Conservation (phyloP, 257 asterid species). For the Salvia splendens region DNA sequence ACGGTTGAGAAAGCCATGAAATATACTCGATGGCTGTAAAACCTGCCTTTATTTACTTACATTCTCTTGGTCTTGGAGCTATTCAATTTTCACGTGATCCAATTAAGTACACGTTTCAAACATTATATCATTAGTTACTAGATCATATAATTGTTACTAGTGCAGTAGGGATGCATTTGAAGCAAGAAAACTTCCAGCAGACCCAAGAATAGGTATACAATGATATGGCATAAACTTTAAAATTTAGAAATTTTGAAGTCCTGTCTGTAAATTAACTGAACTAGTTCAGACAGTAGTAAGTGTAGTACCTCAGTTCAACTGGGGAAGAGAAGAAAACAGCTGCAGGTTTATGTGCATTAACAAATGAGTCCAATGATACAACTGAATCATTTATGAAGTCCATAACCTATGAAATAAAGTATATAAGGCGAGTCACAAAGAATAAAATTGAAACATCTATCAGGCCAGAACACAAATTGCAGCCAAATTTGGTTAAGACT, state of each 20-base stretch:
- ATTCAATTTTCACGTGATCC: neutral
- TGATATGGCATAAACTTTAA: neutral
- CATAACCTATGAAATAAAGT: conserved; percentile 67
- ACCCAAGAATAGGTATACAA: conserved; percentile 14
- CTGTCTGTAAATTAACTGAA: neutral
- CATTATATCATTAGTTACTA: neutral
- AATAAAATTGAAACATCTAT: conserved; percentile 2
- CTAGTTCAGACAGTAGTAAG: conserved; percentile 16
- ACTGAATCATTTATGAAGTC: conserved; percentile 94
- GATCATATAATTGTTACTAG: conserved; percentile 18
- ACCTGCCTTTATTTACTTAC: conserved; percentile 1
- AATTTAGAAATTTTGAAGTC: neutral
- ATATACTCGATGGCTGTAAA: neutral
- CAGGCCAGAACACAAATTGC: conserved; percentile 22
- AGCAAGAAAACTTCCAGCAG: conserved; percentile 16
- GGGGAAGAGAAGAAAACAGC: conserved; percentile 75
- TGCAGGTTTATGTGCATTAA: conserved; percentile 72
- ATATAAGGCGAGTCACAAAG: conserved; percentile 15
- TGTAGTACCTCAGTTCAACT: conserved; percentile 67
- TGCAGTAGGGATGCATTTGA: conserved; percentile 3
- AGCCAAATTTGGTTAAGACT: conserved; percentile 5
- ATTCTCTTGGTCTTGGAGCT: neutral
- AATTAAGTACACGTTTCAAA: neutral
- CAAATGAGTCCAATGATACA: conserved; percentile 81
- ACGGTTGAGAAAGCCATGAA: conserved; percentile 5